A percentile compares a stretch with the other conserved stretches of the same genome.
phyloP scores from a whole-genome alignment of 805 yeast genomes.

The Spathaspora passalidarum region DNA sequence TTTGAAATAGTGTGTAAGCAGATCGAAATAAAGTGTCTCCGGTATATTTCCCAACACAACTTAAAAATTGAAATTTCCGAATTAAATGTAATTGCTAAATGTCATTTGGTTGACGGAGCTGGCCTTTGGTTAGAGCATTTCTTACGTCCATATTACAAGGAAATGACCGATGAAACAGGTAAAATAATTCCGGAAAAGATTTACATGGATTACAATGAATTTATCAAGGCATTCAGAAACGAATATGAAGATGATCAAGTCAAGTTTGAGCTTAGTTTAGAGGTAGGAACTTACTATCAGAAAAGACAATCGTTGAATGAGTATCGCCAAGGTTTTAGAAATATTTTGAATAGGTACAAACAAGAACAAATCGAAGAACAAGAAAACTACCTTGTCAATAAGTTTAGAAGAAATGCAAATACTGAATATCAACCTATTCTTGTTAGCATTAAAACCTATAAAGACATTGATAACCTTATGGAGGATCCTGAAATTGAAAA shows the following conservation, averaged over 20 bases:
- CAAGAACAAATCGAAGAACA: background rate
- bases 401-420: background rate
- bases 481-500: background rate
- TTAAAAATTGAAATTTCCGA: too few species aligned
- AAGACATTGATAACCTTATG: background rate
- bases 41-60: too few species aligned
- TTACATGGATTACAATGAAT: background rate
- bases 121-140: background rate
- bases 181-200: too few species aligned
- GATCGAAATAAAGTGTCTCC: too few species aligned
- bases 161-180: background rate
- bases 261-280: background rate
- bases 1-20: too few species aligned
- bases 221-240: background rate
- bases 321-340: background rate
- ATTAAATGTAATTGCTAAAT: too few species aligned
- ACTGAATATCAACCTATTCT: background rate
- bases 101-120: background rate
- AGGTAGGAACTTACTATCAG: background rate
- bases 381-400: background rate
- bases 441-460: background rate
- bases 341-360: background rate
- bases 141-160: background rate
- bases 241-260: background rate
- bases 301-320: background rate